A percentile compares a stretch with the other conserved stretches of the same genome.
Evolutionary conservation across 139 green algal genomes (phyloP).

Genomic region (Micromonas commoda): DNA sequence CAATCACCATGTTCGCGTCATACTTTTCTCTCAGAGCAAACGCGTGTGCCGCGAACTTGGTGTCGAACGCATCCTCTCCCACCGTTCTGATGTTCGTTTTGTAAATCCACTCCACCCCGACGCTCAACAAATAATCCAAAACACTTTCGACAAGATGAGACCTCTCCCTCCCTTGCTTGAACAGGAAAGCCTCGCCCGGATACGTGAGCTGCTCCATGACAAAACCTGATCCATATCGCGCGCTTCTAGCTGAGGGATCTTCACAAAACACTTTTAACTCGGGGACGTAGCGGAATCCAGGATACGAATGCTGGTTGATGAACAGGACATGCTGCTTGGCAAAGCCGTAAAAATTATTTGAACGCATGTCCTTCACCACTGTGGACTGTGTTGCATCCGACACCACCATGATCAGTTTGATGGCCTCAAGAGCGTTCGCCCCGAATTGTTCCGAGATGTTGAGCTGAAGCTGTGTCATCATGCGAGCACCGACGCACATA

Average conservation of each 20-base stretch:
- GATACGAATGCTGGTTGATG: not conserved
- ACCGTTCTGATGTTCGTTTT: not conserved
- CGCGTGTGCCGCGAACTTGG: not conserved
- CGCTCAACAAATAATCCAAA: not conserved
- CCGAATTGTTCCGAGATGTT: not conserved
- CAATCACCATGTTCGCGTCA: not conserved
- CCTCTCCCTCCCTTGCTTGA: not conserved
- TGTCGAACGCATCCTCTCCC: not conserved
- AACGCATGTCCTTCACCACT: not conserved
- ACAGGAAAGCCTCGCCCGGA: not conserved
- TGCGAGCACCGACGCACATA: not conserved
- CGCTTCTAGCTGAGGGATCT: not conserved
- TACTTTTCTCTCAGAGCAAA: not conserved
- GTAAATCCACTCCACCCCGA: not conserved
- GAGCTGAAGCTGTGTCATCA: not conserved
- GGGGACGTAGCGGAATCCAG: not conserved
- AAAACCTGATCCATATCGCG: not conserved
- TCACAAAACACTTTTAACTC: not conserved
- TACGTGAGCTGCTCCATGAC: not conserved
- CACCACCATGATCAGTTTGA: not conserved
- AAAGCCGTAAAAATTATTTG: not conserved
- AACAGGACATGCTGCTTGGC: not conserved
- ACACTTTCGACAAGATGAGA: not conserved
- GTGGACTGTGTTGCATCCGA: not conserved
- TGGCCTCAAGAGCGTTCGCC: not conserved